These are phyloP conservation scores for Colletotrichum costaricense DNA, from an alignment of 2,329 filamentous ascomycete species.

Conservation along the genomic window DNA sequence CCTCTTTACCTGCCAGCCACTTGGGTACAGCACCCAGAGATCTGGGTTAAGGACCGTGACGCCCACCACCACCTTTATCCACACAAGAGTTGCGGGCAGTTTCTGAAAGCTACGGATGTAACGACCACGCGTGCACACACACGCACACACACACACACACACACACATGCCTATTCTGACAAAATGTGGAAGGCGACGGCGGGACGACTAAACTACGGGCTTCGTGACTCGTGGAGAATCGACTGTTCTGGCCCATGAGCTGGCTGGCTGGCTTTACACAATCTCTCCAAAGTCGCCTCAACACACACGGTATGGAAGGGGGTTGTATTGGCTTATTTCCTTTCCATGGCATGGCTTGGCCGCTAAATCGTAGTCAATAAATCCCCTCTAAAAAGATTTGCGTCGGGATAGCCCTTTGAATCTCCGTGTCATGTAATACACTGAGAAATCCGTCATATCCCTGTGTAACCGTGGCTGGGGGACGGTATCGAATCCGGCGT, in stretches of 20 bases:
- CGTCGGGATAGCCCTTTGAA: too few relatives aligned
- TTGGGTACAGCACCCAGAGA: background rate
- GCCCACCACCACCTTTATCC: background rate
- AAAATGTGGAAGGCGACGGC: background rate
- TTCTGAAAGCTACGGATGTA: background rate
- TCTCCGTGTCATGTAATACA: too few relatives aligned
- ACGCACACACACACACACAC: too few relatives aligned
- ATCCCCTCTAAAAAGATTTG: too few relatives aligned
- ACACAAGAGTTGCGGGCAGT: background rate
- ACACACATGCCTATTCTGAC: background rate
- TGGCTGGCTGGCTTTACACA: background rate
- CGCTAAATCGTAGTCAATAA: too few relatives aligned
- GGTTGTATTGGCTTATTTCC: too few relatives aligned
- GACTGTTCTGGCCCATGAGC: too few relatives aligned
- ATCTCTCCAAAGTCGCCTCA: background rate
- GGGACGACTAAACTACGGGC: background rate
- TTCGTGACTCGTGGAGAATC: background rate
- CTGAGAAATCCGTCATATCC: background rate
- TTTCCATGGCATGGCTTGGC: too few relatives aligned
- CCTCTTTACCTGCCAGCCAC: background rate
- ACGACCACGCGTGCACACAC: background rate
- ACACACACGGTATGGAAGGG: background rate
- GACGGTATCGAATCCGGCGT: background rate
- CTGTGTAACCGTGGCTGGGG: background rate
- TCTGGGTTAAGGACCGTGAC: background rate